phyloP scores from a whole-genome alignment of 2,329 filamentous ascomycete genomes.

The Teratosphaeria viscida region DNA sequence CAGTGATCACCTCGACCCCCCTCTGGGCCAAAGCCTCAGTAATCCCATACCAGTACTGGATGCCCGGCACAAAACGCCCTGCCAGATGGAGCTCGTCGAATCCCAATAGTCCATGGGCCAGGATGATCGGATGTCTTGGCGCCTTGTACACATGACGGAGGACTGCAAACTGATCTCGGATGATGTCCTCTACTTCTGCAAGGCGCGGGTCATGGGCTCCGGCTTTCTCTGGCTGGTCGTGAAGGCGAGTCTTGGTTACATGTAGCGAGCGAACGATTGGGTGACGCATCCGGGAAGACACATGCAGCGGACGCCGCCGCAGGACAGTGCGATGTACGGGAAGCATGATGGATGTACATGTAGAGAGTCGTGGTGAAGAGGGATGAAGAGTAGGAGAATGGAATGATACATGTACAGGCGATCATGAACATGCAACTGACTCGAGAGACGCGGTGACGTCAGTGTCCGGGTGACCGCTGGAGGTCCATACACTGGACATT shows the following conservation, averaged over 20 bases:
- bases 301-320: not conserved
- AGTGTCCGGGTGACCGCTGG: no score
- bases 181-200: constrained; percentile 5
- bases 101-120: constrained; percentile 56
- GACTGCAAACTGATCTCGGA: constrained; percentile 49
- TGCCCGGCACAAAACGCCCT: constrained; percentile 43
- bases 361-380: not conserved
- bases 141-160: constrained; percentile 46
- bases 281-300: not conserved
- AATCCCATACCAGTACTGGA: constrained; percentile 57
- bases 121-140: constrained; percentile 49
- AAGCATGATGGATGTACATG: not conserved
- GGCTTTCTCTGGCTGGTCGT: not conserved
- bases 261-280: not conserved
- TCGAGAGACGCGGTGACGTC: no score
- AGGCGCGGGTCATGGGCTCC: constrained; percentile 1
- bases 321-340: not conserved
- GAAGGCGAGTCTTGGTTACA: not conserved
- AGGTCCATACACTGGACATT: no score
- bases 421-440: no score
- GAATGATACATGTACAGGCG: no score
- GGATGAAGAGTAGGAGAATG: no score
- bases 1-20: constrained; percentile 51
- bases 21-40: constrained; percentile 46
- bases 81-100: constrained; percentile 50